Evolutionary conservation across 2,329 filamentous ascomycete species (phyloP).

Genomic region (Zopfia rhizophila): DNA sequence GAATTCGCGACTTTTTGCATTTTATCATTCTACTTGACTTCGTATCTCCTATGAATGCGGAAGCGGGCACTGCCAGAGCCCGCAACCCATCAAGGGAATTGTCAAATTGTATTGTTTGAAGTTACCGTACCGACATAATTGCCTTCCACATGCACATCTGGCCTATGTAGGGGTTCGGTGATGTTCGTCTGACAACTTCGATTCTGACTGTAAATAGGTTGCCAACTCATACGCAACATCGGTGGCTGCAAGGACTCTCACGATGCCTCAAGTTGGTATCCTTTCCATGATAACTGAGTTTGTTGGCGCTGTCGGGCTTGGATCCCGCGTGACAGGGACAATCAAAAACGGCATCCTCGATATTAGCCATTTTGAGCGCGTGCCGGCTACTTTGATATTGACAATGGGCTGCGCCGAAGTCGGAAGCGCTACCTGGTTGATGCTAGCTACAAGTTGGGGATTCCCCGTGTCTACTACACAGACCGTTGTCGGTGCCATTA

Average conservation of each 20-base stretch:
- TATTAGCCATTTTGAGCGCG: conserved; percentile 55
- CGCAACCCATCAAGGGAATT: no score
- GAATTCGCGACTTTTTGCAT: no score
- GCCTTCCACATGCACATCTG: no score
- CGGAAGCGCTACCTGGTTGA: conserved; percentile 65
- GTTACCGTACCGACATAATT: no score
- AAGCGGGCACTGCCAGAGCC: no score
- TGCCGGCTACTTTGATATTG: conserved; percentile 65
- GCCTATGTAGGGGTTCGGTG: no score
- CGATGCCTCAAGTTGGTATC: conserved; percentile 61
- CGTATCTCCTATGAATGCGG: no score
- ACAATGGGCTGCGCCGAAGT: conserved; percentile 66
- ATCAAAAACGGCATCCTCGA: conserved; percentile 68
- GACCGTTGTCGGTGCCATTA: conserved; percentile 67
- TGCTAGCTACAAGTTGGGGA: conserved; percentile 63
- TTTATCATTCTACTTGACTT: no score
- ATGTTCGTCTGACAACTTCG: no score
- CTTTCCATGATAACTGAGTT: conserved; percentile 61
- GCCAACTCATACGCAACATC: conserved; percentile 61
- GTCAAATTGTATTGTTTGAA: no score
- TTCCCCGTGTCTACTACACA: conserved; percentile 70
- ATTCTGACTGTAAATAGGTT: no score
- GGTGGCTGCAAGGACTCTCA: conserved; percentile 60
- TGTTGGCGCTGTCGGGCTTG: conserved; percentile 61
- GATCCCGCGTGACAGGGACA: conserved; percentile 65